These are phyloP conservation scores for Bondarzewia mesenterica DNA, from an alignment of 1,284 basidiomycete species.

Conservation along the genomic window DNA sequence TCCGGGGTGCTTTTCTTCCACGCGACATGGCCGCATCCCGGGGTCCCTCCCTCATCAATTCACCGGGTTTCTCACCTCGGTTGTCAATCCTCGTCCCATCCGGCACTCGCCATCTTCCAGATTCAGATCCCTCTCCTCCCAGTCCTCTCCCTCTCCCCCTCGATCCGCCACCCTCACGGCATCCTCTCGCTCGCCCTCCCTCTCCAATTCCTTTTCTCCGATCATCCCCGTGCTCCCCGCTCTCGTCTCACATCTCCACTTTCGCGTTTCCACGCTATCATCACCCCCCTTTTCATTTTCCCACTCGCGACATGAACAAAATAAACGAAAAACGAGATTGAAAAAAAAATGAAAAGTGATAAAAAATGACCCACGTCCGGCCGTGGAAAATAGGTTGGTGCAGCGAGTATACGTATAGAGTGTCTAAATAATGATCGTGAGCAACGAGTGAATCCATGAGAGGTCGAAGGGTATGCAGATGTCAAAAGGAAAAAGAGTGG, in stretches of 20 bases:
- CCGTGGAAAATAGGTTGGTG: too few species aligned
- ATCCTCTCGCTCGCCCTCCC: not conserved
- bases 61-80: not conserved
- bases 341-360: too few species aligned
- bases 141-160: not conserved
- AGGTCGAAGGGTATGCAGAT: not conserved
- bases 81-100: not conserved
- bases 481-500: too few species aligned
- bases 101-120: not conserved
- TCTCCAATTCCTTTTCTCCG: not conserved
- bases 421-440: not conserved
- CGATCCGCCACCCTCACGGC: not conserved
- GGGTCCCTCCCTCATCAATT: not conserved
- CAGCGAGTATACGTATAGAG: not conserved
- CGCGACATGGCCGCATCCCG: not conserved
- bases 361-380: too few species aligned
- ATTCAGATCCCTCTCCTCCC: not conserved
- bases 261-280: not conserved
- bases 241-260: not conserved
- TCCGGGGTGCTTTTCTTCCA: not conserved
- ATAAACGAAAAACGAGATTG: too few species aligned
- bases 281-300: not conserved
- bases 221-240: not conserved
- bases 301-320: too few species aligned
- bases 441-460: not conserved